A percentile compares a stretch with the other conserved stretches of the same genome.
Conservation (phyloP, 2,329 filamentous ascomycete species). For the Phyllosticta paracitricarpa region DNA sequence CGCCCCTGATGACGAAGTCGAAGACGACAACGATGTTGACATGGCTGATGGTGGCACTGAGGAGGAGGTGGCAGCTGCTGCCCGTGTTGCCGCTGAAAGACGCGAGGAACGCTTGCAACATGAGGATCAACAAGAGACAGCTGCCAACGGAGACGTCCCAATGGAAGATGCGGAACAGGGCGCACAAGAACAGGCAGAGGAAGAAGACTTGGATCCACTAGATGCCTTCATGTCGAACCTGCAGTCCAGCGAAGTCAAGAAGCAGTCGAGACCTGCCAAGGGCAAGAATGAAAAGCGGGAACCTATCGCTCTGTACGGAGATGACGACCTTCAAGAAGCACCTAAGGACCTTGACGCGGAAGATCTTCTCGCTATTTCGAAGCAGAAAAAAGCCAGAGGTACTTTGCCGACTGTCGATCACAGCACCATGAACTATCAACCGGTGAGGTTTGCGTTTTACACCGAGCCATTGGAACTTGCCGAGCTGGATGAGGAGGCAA, state of each 20-base stretch:
- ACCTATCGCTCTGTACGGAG: conserved; percentile 71
- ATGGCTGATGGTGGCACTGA: conserved; percentile 72
- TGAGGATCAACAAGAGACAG: conserved; percentile 15
- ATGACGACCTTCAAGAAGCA: conserved; percentile 63
- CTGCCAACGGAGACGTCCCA: conserved; percentile 30
- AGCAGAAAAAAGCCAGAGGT: conserved; percentile 77
- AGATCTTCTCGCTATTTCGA: conserved; percentile 49
- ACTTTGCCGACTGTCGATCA: conserved; percentile 87
- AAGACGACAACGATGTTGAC: conserved; percentile 66
- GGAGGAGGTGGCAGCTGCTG: conserved; percentile 78
- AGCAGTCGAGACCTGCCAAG: conserved; percentile 19
- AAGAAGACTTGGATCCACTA: conserved; percentile 75
- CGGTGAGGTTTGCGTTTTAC: conserved; percentile 92
- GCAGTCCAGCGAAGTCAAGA: conserved; percentile 38
- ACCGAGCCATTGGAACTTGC: conserved; percentile 76
- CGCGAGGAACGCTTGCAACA: conserved; percentile 54
- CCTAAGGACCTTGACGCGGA: conserved; percentile 41
- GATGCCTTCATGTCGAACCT: conserved; percentile 92
- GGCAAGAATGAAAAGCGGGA: conserved; percentile 52
- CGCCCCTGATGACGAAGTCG: conserved; percentile 28
- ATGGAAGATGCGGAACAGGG: conserved; percentile 31
- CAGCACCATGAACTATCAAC: conserved; percentile 70
- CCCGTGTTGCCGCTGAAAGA: conserved; percentile 68
- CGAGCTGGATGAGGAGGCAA: conserved; percentile 74
- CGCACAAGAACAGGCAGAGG: conserved; percentile 32